phyloP scores from a whole-genome alignment of 345 rosid species.

The Hibiscus mutabilis region DNA sequence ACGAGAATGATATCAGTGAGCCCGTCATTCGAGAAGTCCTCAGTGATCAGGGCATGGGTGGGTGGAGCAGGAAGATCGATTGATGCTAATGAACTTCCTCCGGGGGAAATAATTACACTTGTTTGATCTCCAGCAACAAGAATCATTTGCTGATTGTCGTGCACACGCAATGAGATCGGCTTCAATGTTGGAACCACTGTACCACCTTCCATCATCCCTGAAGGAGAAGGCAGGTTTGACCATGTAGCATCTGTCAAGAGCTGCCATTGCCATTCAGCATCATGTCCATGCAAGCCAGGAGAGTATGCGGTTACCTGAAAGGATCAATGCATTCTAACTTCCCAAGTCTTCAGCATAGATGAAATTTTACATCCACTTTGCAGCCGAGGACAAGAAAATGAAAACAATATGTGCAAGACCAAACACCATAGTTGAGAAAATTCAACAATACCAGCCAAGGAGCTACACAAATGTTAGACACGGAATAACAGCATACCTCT shows the following conservation, averaged over 20 bases:
- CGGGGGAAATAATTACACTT: slow-evolving; percentile 73
- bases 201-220: slow-evolving; percentile 77
- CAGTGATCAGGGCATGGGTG: slow-evolving; percentile 69
- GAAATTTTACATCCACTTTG: not conserved
- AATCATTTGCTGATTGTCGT: slow-evolving; percentile 79
- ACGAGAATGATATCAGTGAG: slow-evolving; percentile 80
- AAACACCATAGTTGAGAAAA: not conserved
- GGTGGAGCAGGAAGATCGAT: slow-evolving; percentile 88
- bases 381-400: slow-evolving; percentile 1
- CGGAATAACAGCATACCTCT: slow-evolving; percentile 51
- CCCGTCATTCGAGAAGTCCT: slow-evolving; percentile 94
- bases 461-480: not conserved
- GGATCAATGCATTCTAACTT: not conserved
- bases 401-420: not conserved
- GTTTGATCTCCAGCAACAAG: slow-evolving; percentile 96
- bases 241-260: slow-evolving; percentile 85
- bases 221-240: slow-evolving; percentile 90
- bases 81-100: slow-evolving; percentile 75
- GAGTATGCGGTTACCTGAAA: slow-evolving; percentile 89
- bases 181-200: slow-evolving; percentile 78
- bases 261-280: slow-evolving; percentile 75
- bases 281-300: slow-evolving; percentile 80
- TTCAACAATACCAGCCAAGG: not conserved
- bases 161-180: slow-evolving; percentile 62
- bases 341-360: not conserved